phyloP scores from a whole-genome alignment of 164 flowering plant species.

The Magnolia changhungtana region DNA sequence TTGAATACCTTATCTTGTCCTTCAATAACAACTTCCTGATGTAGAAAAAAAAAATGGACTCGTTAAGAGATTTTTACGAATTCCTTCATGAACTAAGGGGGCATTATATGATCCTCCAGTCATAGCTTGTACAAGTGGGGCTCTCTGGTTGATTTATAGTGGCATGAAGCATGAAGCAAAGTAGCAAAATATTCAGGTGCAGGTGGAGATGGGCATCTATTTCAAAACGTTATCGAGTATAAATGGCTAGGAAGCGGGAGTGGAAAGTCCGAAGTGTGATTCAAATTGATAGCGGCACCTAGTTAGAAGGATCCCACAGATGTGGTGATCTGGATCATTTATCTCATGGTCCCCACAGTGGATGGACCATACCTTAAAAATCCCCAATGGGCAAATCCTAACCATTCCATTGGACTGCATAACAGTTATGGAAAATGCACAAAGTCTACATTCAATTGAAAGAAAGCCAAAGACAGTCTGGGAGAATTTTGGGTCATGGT shows the following conservation, averaged over 20 bases:
- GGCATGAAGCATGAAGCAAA: too few species aligned
- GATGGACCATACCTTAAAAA: not conserved
- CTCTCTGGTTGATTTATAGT: too few species aligned
- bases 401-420: not conserved
- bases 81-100: not conserved
- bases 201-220: too few species aligned
- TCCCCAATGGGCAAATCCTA: not conserved
- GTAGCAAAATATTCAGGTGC: too few species aligned
- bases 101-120: not conserved
- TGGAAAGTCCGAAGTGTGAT: too few species aligned
- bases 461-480: not conserved
- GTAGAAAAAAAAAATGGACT: not conserved
- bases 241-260: too few species aligned
- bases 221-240: too few species aligned
- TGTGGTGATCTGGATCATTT: not conserved
- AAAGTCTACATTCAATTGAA: not conserved
- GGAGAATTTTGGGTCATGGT: not conserved
- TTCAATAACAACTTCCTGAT: constrained; percentile 75
- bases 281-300: too few species aligned
- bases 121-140: not conserved
- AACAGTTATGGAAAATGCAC: not conserved
- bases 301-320: not conserved
- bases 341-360: not conserved
- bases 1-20: constrained; percentile 95
- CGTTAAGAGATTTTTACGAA: not conserved